phyloP scores from a whole-genome alignment of 257 asterid species.

The Salvia splendens region DNA sequence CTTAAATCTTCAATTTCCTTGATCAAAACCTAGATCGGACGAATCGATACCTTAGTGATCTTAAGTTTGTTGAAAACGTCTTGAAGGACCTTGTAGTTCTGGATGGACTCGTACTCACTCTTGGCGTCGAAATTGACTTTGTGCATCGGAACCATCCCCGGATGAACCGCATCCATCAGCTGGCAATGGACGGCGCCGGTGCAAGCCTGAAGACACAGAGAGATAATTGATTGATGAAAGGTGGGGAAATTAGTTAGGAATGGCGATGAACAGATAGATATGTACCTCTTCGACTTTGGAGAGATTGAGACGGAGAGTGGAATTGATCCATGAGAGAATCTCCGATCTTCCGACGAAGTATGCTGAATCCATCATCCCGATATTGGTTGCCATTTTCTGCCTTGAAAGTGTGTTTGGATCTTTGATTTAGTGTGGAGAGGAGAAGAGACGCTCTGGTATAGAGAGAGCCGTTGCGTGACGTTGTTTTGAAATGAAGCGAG shows the following conservation, averaged over 20 bases:
- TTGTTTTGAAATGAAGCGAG: slow-evolving; percentile 47
- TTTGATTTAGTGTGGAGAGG: not conserved
- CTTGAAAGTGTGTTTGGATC: slow-evolving; percentile 16
- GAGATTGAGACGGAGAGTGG: slow-evolving; percentile 77
- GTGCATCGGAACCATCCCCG: slow-evolving; percentile 89
- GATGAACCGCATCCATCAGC: slow-evolving; percentile 86
- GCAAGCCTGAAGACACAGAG: slow-evolving; percentile 56
- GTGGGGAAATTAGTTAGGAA: not conserved
- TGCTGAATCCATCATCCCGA: slow-evolving; percentile 89
- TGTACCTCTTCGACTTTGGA: slow-evolving; percentile 91
- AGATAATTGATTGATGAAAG: not conserved
- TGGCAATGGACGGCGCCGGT: slow-evolving; percentile 92
- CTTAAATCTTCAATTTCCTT: not conserved
- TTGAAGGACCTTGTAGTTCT: slow-evolving; percentile 88
- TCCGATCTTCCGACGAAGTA: slow-evolving; percentile 92
- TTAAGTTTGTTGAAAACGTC: slow-evolving; percentile 87
- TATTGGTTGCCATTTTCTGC: slow-evolving; percentile 61
- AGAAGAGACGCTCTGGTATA: not conserved
- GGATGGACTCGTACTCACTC: slow-evolving; percentile 87
- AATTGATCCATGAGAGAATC: slow-evolving; percentile 85
- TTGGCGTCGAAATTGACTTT: slow-evolving; percentile 88
- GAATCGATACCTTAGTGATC: slow-evolving; percentile 62
- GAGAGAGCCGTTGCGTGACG: slow-evolving; percentile 4
- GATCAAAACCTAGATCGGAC: not conserved
- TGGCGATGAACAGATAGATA: slow-evolving; percentile 17